Evolutionary conservation across 805 yeast genomes (phyloP), one percentile per base, ranked within the genome.

Genomic region (Teunomyces panamensis): DNA sequence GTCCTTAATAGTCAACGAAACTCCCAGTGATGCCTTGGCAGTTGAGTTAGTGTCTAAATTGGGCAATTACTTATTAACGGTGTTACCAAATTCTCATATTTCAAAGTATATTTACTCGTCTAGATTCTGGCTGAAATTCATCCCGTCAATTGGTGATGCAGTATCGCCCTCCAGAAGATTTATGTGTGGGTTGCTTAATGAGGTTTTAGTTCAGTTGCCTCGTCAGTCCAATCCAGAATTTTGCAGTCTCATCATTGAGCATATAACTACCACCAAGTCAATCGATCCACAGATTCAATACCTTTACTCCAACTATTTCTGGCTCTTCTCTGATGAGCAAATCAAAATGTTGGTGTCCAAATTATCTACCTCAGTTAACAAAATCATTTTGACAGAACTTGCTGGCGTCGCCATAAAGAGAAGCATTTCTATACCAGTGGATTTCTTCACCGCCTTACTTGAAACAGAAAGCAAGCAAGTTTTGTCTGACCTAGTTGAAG

Each of bases 41-140:
- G 57, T 75, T 28, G 67, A 61, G 2, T 50, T 79, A 2, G 48
- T 77, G n/a, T 65, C 78, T 1, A 74, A 73, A 45, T 51, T 77
- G 45, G 83, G 83, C 0, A 72, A 74, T 39, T 68, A 51, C 45
- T 49, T 66, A 39, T 41, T 56, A 28, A 36, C 54, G 11, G 50
- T 53, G 20, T 42, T 52, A 9, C 42, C 48, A 13, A 48, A 51
- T 3, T 56, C 52, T 30, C 42, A 45, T 1, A 43, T 65, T 5
- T 43, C 47, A 9, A 36, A 45, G 8, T 63, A 47, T 46, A 45
- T 62, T 9, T 39, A 52, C n/a, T 55, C 63, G 0, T 30, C 42
- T 14, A 63, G 52, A 24, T 73, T 59, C 49, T 71, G 75, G 71
- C 37, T 50, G 9, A 35, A 36, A 0, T 49, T 69, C 6, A 27